Conservation (phyloP, 257 asterid species). For the Knoxia roxburghii region DNA sequence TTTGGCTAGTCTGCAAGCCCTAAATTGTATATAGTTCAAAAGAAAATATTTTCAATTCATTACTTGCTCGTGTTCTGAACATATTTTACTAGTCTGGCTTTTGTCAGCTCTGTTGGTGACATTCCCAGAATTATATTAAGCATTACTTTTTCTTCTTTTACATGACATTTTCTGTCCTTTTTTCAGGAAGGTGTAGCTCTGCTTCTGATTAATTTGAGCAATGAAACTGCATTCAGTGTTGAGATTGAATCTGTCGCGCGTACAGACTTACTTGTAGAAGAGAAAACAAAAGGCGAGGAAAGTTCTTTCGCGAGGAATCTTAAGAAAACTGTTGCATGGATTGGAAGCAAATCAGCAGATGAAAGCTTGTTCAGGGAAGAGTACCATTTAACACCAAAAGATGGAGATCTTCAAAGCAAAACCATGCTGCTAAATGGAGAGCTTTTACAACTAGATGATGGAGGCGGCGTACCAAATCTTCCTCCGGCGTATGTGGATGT, state of each 20-base stretch:
- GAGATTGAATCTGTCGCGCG: constrained; percentile 34
- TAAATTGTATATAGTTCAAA: not conserved
- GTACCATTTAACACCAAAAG: constrained; percentile 62
- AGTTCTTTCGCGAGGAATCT: constrained; percentile 37
- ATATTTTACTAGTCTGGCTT: not conserved
- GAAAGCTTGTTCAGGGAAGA: constrained; percentile 52
- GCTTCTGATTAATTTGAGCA: constrained; percentile 80
- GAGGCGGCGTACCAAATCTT: constrained; percentile 47
- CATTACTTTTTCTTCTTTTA: not conserved
- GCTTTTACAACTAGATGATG: constrained; percentile 36
- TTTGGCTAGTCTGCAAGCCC: not conserved
- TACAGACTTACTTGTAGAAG: constrained; percentile 12
- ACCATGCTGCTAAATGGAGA: constrained; percentile 55
- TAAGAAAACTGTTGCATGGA: constrained; percentile 61
- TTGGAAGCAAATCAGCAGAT: constrained; percentile 63
- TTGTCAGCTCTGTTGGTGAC: too few relatives aligned
- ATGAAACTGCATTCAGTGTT: constrained; percentile 37
- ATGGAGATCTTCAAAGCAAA: constrained; percentile 47
- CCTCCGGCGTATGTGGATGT: constrained; percentile 31
- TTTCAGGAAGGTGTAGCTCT: constrained; percentile 70
- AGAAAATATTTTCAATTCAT: too few relatives aligned
- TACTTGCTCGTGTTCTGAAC: not conserved
- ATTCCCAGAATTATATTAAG: not conserved
- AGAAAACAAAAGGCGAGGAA: constrained; percentile 14
- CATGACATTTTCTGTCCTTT: not conserved